These are phyloP conservation scores for Lavandula angustifolia DNA, from an alignment of 257 asterid genomes.

Conservation along the genomic window DNA sequence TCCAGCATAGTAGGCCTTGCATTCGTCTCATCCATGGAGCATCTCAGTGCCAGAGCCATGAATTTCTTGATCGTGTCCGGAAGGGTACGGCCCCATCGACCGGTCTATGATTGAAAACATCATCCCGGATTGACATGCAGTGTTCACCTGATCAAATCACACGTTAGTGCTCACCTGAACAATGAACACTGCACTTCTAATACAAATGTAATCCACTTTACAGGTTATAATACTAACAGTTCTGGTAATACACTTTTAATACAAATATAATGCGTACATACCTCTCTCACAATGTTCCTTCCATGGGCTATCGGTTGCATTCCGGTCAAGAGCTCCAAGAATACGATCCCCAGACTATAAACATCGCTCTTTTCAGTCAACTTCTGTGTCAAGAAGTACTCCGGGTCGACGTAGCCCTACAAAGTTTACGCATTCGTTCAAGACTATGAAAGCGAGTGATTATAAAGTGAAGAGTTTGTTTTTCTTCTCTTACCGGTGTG, in stretches of 20 bases:
- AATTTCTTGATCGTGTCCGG: constrained; percentile 62
- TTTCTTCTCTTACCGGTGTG: constrained; percentile 67
- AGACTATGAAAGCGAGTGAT: too few species aligned
- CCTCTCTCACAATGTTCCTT: constrained; percentile 87
- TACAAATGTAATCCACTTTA: too few species aligned
- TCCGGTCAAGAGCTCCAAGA: constrained; percentile 81
- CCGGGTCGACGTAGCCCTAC: constrained; percentile 96
- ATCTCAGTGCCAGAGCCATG: constrained; percentile 61
- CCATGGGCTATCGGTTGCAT: constrained; percentile 86
- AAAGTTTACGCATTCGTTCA: too few species aligned
- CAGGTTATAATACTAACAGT: too few species aligned
- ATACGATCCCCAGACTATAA: constrained; percentile 85
- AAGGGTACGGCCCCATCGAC: constrained; percentile 70
- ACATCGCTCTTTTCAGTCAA: constrained; percentile 86
- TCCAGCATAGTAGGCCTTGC: constrained; percentile 70
- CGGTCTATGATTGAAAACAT: constrained; percentile 69
- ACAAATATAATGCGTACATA: constrained; percentile 21
- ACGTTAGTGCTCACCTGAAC: too few species aligned
- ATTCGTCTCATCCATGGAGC: constrained; percentile 72
- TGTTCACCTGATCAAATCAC: constrained; percentile 56
- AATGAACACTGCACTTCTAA: too few species aligned
- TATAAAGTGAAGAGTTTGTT: neutral
- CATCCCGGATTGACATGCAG: constrained; percentile 60
- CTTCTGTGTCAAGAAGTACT: constrained; percentile 70
- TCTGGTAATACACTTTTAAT: too few species aligned